Percentiles rank a stretch among this genome's conserved stretches.
These are phyloP conservation scores for Suhomyces guaymorum DNA, from an alignment of 1,139 yeast species.

Conservation along the genomic window DNA sequence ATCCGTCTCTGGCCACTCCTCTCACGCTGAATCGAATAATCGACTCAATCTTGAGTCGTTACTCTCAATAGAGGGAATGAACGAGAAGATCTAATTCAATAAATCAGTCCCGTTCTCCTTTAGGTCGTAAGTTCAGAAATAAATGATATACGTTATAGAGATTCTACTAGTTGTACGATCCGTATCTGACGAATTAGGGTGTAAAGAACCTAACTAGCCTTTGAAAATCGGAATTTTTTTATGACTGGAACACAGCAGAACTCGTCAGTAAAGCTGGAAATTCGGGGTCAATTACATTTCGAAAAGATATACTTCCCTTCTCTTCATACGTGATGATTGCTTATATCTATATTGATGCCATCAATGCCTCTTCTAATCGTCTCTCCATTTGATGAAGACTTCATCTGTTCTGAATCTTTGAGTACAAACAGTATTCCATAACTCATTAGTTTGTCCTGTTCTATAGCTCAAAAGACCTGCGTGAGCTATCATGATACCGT, in stretches of 20 bases:
- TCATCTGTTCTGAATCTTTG: slow-evolving; percentile 94
- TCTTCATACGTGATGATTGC: not conserved
- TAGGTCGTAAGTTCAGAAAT: not conserved
- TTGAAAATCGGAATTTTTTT: slow-evolving; percentile 21
- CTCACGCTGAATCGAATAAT: too few relatives aligned
- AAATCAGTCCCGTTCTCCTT: too few relatives aligned
- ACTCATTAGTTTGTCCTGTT: slow-evolving; percentile 66
- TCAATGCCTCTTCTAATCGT: slow-evolving; percentile 33
- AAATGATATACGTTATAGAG: too few relatives aligned
- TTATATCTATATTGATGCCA: not conserved
- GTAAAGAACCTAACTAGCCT: slow-evolving; percentile 17
- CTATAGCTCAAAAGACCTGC: slow-evolving; percentile 89
- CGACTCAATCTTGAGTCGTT: slow-evolving; percentile 7
- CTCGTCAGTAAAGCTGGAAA: slow-evolving; percentile 3
- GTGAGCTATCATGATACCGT: slow-evolving; percentile 98
- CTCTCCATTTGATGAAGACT: slow-evolving; percentile 87
- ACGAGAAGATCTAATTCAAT: too few relatives aligned
- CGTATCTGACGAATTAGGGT: slow-evolving; percentile 37
- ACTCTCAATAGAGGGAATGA: too few relatives aligned
- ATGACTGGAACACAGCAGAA: slow-evolving; percentile 8
- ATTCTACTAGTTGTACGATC: too few relatives aligned
- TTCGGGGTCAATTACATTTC: slow-evolving; percentile 7
- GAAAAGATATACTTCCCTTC: too few relatives aligned
- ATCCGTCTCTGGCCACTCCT: too few relatives aligned
- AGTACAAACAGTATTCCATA: slow-evolving; percentile 80